A percentile compares a stretch with the other conserved stretches of the same genome.
These are phyloP conservation scores for Uronychia setigera DNA, from an alignment of 73 alveolate species.

Conservation along the genomic window DNA sequence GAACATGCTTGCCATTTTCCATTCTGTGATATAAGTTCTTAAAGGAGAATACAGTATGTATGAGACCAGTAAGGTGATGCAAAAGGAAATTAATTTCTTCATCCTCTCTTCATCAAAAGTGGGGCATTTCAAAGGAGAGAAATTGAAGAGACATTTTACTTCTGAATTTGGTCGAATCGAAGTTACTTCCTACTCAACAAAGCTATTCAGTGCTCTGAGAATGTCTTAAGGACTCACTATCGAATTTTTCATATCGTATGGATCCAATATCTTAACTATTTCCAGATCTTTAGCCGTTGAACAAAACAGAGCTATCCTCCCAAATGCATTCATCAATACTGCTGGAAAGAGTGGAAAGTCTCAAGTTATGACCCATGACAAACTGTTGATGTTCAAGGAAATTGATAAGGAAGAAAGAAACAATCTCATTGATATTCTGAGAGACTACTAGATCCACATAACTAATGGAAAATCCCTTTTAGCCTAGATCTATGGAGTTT, in stretches of 20 bases:
- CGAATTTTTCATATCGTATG: background rate
- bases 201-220: background rate
- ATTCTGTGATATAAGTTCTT: too few relatives aligned
- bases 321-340: background rate
- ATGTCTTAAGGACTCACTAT: background rate
- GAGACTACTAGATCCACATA: background rate
- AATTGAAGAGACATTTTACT: too few relatives aligned
- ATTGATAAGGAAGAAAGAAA: background rate
- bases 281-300: background rate
- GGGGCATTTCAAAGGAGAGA: too few relatives aligned
- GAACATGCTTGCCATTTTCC: too few relatives aligned
- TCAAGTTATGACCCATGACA: background rate
- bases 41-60: too few relatives aligned
- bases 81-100: too few relatives aligned
- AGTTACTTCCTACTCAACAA: too few relatives aligned
- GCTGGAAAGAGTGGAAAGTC: background rate
- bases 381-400: background rate
- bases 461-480: background rate
- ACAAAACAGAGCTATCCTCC: background rate
- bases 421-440: background rate
- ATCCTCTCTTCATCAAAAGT: too few relatives aligned
- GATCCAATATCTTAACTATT: background rate
- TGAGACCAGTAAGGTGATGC: too few relatives aligned
- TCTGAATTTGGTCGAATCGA: too few relatives aligned
- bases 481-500: background rate